Base-by-base conservation (phyloP, 371 early-diverging fungal genomes). In the Phascolomyces articulosus region DNA sequence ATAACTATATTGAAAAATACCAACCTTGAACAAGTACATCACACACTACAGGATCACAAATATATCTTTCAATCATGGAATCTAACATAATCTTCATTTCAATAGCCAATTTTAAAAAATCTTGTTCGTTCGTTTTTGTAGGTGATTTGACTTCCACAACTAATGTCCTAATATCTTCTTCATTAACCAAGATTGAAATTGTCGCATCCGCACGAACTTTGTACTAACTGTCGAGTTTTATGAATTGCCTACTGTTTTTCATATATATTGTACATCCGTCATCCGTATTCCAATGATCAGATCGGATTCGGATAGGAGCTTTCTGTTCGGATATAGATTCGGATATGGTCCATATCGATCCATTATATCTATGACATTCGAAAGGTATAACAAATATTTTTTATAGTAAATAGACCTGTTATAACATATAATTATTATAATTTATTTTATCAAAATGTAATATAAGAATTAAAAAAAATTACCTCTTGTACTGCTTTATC, bases 221-320 rank as follows among this genome's bases (percentile, higher is more conserved):
- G 8, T 23, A 40, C 4, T 20, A 2, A 15, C 16, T 56, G 23
- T 10, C 15, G 20, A 56, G 26, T 40, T 31, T 20, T 7, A 38
- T 56, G 28, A 56, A 56, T 23, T 56, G 40, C 21, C 57, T 56
- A 40, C n/a, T n/a, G n/a, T n/a, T n/a, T n/a, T n/a, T n/a, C 31
- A 28, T 38, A 56, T 56, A 56, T 21, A 31, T 23, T n/a, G 16
- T 16, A 6, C n/a, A n/a, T n/a, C 4, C 16, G 44, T 13, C 15
- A 44, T 44, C 8, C 4, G 23, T 24, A 51, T 7, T 24, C 20
- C 20, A 51, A 20, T 4, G 3, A 24, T 10, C 6, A 51, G 4
- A 51, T 24, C 20, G 1, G 47, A n/a, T n/a, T 47, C 1, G 16
- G n/a, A 51, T 23, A 10, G 16, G n/a, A 31, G 6, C 31, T 10